phyloP scores from a whole-genome alignment of 2,329 filamentous ascomycete genomes.

The Esteya vermicola region DNA sequence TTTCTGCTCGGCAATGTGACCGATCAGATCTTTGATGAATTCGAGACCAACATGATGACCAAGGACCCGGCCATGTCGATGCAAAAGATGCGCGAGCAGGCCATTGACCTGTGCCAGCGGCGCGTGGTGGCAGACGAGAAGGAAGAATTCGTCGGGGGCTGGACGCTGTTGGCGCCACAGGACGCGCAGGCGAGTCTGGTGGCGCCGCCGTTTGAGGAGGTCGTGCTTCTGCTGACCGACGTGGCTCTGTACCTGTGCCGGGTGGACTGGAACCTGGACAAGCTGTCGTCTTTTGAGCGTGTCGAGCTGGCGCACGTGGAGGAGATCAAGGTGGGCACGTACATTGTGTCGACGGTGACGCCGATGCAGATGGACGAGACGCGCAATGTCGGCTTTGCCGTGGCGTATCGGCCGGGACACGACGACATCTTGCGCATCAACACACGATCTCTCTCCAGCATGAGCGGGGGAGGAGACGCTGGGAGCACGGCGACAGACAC shows the following conservation, averaged over 20 bases:
- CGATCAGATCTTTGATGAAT: conserved; percentile 78
- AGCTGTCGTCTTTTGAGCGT: conserved; percentile 82
- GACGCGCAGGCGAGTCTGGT: conserved; percentile 49
- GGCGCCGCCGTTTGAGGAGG: conserved; percentile 70
- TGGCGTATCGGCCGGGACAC: conserved; percentile 61
- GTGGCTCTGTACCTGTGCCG: conserved; percentile 75
- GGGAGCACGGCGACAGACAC: neutral
- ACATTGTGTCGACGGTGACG: conserved; percentile 80
- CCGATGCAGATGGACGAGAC: conserved; percentile 60
- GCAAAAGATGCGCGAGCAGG: conserved; percentile 68
- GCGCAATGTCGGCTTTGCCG: conserved; percentile 71
- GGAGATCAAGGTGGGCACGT: conserved; percentile 65
- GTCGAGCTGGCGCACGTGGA: conserved; percentile 63
- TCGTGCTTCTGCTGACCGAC: conserved; percentile 75
- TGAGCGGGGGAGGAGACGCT: conserved; percentile 14
- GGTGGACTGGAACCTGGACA: conserved; percentile 91
- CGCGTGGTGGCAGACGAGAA: conserved; percentile 72
- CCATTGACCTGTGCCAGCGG: conserved; percentile 77
- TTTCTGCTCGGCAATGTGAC: conserved; percentile 84
- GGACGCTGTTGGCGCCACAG: conserved; percentile 72
- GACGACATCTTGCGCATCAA: conserved; percentile 67
- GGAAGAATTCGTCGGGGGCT: conserved; percentile 78
- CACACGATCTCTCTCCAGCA: conserved; percentile 60
- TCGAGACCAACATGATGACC: conserved; percentile 85
- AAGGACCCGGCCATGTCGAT: conserved; percentile 85